Evolutionary conservation across 768 basidiomycete genomes (phyloP).

Genomic region (Termitomyces sp.): DNA sequence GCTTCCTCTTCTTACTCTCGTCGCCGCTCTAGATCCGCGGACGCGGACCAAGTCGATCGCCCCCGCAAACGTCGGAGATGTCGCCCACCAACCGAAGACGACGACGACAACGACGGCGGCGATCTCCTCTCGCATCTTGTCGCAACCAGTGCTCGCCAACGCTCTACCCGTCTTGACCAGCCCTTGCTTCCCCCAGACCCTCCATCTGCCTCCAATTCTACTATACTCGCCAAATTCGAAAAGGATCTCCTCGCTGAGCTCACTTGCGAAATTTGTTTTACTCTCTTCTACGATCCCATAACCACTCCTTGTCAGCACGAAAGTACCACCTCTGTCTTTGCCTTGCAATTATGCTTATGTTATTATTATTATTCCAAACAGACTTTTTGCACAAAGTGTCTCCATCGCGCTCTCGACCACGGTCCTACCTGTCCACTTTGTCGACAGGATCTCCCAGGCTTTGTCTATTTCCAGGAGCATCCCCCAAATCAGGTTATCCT

Average conservation of each 20-base stretch:
- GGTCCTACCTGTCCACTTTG: slow-evolving; percentile 81
- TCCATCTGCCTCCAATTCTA: slow-evolving; percentile 21
- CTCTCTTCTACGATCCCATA: slow-evolving; percentile 77
- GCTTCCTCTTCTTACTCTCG: slow-evolving; percentile 16
- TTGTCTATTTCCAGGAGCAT: slow-evolving; percentile 78
- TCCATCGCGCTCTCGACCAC: slow-evolving; percentile 90
- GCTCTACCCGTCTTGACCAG: slow-evolving; percentile 26
- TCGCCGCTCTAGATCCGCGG: slow-evolving; percentile 10
- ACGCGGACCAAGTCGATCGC: slow-evolving; percentile 9
- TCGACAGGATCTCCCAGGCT: slow-evolving; percentile 70
- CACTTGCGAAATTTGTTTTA: slow-evolving; percentile 90
- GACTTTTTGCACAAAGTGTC: slow-evolving; percentile 90
- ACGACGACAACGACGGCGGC: slow-evolving; percentile 15
- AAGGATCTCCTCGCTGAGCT: slow-evolving; percentile 68
- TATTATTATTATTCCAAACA: slow-evolving; percentile 34
- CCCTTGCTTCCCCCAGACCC: slow-evolving; percentile 25
- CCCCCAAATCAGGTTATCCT: slow-evolving; percentile 68
- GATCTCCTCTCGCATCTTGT: slow-evolving; percentile 38
- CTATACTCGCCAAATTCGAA: slow-evolving; percentile 40
- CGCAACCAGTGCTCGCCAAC: slow-evolving; percentile 25
- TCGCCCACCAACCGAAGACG: slow-evolving; percentile 20
- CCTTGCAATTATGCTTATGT: slow-evolving; percentile 8
- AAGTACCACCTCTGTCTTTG: slow-evolving; percentile 26
- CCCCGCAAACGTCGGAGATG: slow-evolving; percentile 15
- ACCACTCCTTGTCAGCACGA: slow-evolving; percentile 97